A percentile compares a stretch with the other conserved stretches of the same genome.
Evolutionary conservation across 2,329 filamentous ascomycete genomes (phyloP).

Genomic region (Aspergillus sp.): DNA sequence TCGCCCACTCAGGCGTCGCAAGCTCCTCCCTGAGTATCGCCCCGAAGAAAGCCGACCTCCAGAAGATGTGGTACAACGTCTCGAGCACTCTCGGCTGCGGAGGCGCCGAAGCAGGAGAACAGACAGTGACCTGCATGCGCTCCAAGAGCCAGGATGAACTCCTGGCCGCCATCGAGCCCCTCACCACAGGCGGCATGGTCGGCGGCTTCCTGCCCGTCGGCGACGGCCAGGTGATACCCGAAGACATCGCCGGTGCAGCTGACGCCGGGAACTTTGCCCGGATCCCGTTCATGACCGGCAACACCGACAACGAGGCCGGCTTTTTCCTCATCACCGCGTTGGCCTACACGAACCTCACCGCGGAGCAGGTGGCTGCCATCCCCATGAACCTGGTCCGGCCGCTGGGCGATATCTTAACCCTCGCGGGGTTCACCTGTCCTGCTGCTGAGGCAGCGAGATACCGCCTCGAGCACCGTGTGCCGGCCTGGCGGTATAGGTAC

Average conservation of each 20-base stretch:
- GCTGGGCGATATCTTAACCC: neutral
- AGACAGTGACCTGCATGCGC: slow-evolving; percentile 4
- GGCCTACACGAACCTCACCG: slow-evolving; percentile 2
- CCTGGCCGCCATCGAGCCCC: slow-evolving; percentile 5
- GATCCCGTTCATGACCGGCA: slow-evolving; percentile 6
- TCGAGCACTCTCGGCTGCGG: slow-evolving; percentile 1
- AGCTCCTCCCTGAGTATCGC: neutral
- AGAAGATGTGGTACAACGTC: slow-evolving; percentile 1
- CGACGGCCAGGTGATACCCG: slow-evolving; percentile 3
- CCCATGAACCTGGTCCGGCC: slow-evolving; percentile 3
- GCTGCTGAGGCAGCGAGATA: neutral
- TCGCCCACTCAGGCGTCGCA: slow-evolving; percentile 7
- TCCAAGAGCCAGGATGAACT: slow-evolving; percentile 1
- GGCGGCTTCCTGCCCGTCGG: slow-evolving; percentile 3
- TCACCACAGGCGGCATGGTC: neutral
- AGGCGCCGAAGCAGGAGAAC: neutral
- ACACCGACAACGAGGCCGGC: slow-evolving; percentile 6
- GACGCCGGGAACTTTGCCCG: slow-evolving; percentile 5
- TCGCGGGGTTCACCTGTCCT: neutral
- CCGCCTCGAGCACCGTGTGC: neutral
- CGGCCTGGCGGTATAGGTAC: slow-evolving; percentile 5
- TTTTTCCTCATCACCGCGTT: slow-evolving; percentile 8
- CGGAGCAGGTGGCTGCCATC: neutral
- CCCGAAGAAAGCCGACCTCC: neutral
- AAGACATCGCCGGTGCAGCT: neutral